Conservation (phyloP, 2,329 filamentous ascomycete species). For the Annulohypoxylon truncatum region DNA sequence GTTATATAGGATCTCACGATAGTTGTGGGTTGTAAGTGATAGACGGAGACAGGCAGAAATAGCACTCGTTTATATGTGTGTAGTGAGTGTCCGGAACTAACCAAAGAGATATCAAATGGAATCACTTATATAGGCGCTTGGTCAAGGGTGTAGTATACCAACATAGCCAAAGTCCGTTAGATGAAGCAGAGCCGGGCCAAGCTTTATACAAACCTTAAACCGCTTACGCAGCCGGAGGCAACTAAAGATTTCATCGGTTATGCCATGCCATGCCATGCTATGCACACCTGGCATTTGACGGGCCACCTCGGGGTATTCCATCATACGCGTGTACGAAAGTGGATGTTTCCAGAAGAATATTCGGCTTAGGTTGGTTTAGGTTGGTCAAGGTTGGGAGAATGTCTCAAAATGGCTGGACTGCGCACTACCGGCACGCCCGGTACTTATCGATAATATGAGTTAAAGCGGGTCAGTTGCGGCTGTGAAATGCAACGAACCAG, state of each 20-base stretch:
- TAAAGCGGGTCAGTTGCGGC: constrained; percentile 15
- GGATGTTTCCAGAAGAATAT: constrained; percentile 29
- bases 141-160: constrained; percentile 9
- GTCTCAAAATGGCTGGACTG: constrained; percentile 33
- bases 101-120: constrained; percentile 12
- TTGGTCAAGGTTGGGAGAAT: constrained; percentile 13
- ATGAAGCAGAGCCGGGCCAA: constrained; percentile 12
- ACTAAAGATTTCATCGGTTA: constrained; percentile 9
- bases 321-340: constrained; percentile 31
- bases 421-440: constrained; percentile 21
- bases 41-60: background rate
- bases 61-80: constrained; percentile 18
- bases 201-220: constrained; percentile 37
- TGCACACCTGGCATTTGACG: constrained; percentile 25
- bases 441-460: constrained; percentile 28
- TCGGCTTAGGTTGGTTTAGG: constrained; percentile 23
- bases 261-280: background rate
- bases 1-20: constrained; percentile 1
- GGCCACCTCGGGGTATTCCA: constrained; percentile 40
- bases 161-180: constrained; percentile 1
- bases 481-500: constrained; percentile 15
- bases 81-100: constrained; percentile 3
- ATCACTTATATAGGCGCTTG: constrained; percentile 35
- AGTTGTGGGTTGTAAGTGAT: background rate
- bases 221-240: constrained; percentile 31